phyloP scores from a whole-genome alignment of 306 rosid genomes.

The Malus asiatica region DNA sequence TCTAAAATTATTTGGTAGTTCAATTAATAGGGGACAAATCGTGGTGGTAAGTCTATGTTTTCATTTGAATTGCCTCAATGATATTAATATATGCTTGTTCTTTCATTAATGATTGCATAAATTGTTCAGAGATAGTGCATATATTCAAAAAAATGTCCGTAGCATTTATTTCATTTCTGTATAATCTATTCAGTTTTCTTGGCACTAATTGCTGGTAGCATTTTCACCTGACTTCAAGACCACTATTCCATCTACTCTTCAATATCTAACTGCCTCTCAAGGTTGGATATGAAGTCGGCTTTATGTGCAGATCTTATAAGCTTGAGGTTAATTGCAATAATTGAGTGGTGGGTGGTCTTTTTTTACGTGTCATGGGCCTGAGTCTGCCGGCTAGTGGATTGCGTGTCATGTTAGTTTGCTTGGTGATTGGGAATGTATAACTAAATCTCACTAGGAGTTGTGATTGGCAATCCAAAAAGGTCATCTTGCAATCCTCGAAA shows the following conservation, averaged over 20 bases:
- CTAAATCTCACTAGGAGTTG: neutral
- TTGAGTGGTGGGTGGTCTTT: slow-evolving; percentile 15
- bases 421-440: slow-evolving; percentile 24
- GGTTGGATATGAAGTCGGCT: slow-evolving; percentile 23
- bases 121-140: slow-evolving; percentile 5
- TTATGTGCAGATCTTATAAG: slow-evolving; percentile 5
- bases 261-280: slow-evolving; percentile 51
- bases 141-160: neutral
- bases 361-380: slow-evolving; percentile 11
- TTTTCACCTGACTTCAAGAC: slow-evolving; percentile 32
- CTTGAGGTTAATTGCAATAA: slow-evolving; percentile 5
- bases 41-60: slow-evolving; percentile 4
- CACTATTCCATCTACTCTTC: slow-evolving; percentile 63
- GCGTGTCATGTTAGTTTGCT: slow-evolving; percentile 41
- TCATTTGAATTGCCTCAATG: slow-evolving; percentile 8
- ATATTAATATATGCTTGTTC: neutral
- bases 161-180: slow-evolving; percentile 18
- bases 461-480: neutral
- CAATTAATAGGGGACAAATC: slow-evolving; percentile 22
- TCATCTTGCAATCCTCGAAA: neutral
- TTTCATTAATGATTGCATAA: slow-evolving; percentile 13
- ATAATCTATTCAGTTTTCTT: slow-evolving; percentile 15
- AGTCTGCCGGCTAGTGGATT: slow-evolving; percentile 17
- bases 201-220: slow-evolving; percentile 19
- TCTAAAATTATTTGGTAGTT: neutral